phyloP scores from a whole-genome alignment of 2,329 filamentous ascomycete species.

The Penicillium carneum region DNA sequence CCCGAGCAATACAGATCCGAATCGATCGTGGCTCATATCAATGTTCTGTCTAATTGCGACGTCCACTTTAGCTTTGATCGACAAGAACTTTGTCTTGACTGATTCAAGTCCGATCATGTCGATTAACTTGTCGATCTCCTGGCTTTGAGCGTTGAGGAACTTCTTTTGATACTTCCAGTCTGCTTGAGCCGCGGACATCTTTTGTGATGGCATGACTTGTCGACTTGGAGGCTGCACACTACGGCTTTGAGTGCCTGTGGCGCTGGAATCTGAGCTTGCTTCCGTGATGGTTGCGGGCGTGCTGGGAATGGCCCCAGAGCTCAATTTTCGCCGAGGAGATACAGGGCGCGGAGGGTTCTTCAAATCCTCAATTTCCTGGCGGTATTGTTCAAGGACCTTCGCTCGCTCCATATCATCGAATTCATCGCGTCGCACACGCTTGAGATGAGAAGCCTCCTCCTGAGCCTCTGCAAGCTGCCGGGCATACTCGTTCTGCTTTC shows the following conservation, averaged over 20 bases:
- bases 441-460: slow-evolving; percentile 34
- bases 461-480: slow-evolving; percentile 35
- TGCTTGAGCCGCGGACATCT: slow-evolving; percentile 43
- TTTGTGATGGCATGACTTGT: neutral
- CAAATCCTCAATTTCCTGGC: slow-evolving; percentile 30
- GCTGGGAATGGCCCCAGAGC: neutral
- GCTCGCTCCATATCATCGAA: slow-evolving; percentile 31
- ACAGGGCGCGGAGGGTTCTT: neutral
- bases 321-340: neutral
- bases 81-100: slow-evolving; percentile 70
- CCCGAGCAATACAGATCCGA: slow-evolving; percentile 69
- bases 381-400: slow-evolving; percentile 31
- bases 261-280: neutral
- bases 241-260: neutral
- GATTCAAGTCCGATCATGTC: slow-evolving; percentile 73
- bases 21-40: slow-evolving; percentile 65
- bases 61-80: slow-evolving; percentile 70
- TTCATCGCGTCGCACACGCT: slow-evolving; percentile 28
- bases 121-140: slow-evolving; percentile 70
- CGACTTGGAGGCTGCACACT: neutral
- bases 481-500: slow-evolving; percentile 33
- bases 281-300: neutral
- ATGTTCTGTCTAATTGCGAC: slow-evolving; percentile 64
- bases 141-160: slow-evolving; percentile 59
- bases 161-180: slow-evolving; percentile 71